Conservation (phyloP, 106 monocot genomes). For the Apostasia ramifera region DNA sequence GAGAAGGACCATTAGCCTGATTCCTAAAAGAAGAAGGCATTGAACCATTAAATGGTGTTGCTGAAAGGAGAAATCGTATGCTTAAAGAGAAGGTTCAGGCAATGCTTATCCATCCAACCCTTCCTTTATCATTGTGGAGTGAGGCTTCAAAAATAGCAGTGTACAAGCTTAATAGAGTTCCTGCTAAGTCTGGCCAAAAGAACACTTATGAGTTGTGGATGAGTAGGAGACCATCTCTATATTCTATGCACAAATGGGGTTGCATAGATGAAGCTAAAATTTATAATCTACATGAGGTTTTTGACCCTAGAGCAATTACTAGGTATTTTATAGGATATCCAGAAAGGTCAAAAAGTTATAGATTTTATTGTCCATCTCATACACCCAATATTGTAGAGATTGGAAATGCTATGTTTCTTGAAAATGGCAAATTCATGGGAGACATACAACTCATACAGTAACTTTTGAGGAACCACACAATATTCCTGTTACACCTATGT, state of each 20-base stretch:
- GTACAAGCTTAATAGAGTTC: too few relatives aligned
- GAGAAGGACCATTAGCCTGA: too few relatives aligned
- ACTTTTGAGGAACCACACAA: neutral
- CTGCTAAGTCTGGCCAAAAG: too few relatives aligned
- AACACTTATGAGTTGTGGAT: neutral
- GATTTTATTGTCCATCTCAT: slow-evolving; percentile 1
- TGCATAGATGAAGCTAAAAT: neutral
- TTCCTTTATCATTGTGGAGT: too few relatives aligned
- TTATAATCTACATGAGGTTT: neutral
- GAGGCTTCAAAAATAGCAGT: too few relatives aligned
- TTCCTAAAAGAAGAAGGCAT: too few relatives aligned
- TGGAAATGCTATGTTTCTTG: neutral
- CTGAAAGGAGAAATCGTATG: too few relatives aligned
- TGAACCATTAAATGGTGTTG: too few relatives aligned
- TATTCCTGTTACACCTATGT: neutral
- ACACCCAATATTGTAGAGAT: neutral
- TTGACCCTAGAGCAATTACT: neutral
- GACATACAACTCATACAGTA: neutral
- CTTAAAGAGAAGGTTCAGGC: too few relatives aligned
- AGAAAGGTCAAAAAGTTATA: neutral
- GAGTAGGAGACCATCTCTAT: neutral
- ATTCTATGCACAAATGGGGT: neutral
- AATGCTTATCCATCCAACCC: too few relatives aligned
- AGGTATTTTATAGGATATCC: neutral
- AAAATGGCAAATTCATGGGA: neutral